Evolutionary conservation across 2,329 filamentous ascomycete species (phyloP), one percentile per base, ranked within the genome.

Genomic region (Aspergillus fructus): DNA sequence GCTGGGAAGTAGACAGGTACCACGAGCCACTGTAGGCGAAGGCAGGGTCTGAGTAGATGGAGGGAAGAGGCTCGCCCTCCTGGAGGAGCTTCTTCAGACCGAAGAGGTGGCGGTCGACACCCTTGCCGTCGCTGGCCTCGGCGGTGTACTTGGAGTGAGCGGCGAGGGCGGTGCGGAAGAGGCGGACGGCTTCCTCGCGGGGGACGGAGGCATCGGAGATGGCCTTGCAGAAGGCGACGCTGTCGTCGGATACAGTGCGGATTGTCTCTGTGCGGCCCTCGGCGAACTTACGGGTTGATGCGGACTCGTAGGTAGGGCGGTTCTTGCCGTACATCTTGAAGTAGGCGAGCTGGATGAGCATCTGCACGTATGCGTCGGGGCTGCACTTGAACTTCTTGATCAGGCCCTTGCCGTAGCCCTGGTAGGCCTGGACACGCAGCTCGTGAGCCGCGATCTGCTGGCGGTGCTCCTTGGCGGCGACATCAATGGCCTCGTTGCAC

Each of bases 371-470:
- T 33, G 93, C 94, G 69, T 99, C 96, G 30, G 94, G 94, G 24
- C 90, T 96, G 85, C 91, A 96, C 80, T 92, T 96, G 87, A 99
- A 97, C 78, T 96, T 96, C 87, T 99, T 99, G 83, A 99, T 97
- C 61, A 99, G 81, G 24, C 91, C 92, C 81, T 99, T 99, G 74
- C 94, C 94, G 76, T 99, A 99, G 68, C 89, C 93, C 77, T 97
- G 93, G 81, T 96, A 99, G 27, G 92, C 90, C 75, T 97, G 93
- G 3, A 99, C 93, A 21, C 90, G 86, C 46, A 99, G 87, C 75
- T 99, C 89, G 76, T 99, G 94, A 64, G 90, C 83, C 62, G 85
- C 86, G 64, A 99, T 96, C 61, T 96, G 85, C 65, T 86, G 81
- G 59, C 83, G 80, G 78, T 97, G 97, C 78, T 96, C 89, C 59